Conservation (phyloP, 306 rosid species). For the Cyclanthera cordifolia region DNA sequence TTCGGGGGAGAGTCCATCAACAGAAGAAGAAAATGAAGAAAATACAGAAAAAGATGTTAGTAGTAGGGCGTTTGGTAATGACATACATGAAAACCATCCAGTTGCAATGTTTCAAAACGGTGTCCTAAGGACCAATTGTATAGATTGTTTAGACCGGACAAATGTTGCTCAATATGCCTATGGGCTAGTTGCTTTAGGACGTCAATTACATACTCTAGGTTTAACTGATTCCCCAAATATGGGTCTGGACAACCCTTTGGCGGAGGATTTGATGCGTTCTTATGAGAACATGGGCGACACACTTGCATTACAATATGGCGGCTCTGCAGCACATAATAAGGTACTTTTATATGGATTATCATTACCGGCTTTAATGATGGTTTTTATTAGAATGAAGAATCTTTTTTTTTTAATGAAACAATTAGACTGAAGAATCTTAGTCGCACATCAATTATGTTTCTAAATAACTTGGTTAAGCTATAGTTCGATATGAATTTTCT, state of each 20-base stretch:
- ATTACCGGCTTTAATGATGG: background rate
- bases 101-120: conserved; percentile 56
- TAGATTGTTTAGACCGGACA: conserved; percentile 96
- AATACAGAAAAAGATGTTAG: conserved; percentile 30
- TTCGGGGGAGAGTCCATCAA: conserved; percentile 30
- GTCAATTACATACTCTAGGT: conserved; percentile 58
- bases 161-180: conserved; percentile 90
- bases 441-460: background rate
- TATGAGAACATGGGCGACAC: conserved; percentile 95
- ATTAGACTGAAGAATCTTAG: background rate
- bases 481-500: background rate
- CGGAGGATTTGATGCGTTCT: conserved; percentile 58
- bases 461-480: background rate
- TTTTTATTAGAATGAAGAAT: background rate
- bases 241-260: conserved; percentile 66
- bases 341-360: conserved; percentile 24
- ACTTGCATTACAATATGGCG: conserved; percentile 86
- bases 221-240: conserved; percentile 39
- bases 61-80: conserved; percentile 15
- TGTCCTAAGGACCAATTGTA: conserved; percentile 89
- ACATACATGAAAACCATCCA: conserved; percentile 19
- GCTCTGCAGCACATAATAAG: conserved; percentile 98
- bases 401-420: no score
- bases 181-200: conserved; percentile 75
- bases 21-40: conserved; percentile 28